Percentiles rank a stretch among this genome's conserved stretches.
Conservation (phyloP, 192 early-diverging fungal species). For the Diversispora epigaea region DNA sequence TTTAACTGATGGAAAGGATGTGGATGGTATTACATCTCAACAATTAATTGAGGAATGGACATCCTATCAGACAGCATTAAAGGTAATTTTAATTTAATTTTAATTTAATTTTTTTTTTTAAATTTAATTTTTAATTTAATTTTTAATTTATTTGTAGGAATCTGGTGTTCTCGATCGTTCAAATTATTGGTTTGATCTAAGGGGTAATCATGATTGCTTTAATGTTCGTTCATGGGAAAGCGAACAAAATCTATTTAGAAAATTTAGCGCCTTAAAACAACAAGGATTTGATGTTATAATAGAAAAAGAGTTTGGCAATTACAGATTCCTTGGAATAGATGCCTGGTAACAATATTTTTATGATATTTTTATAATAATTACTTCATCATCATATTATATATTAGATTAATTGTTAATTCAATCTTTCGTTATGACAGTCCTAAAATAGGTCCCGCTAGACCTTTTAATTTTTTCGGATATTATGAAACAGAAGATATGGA, state of each 20-base stretch:
- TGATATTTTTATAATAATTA: neutral
- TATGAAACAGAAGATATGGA: slow-evolving; percentile 75
- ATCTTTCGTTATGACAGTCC: slow-evolving; percentile 43
- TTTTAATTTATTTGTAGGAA: neutral
- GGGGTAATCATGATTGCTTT: slow-evolving; percentile 97
- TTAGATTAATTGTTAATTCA: neutral
- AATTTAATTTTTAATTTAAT: neutral
- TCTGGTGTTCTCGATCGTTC: slow-evolving; percentile 27
- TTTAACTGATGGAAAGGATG: slow-evolving; percentile 84
- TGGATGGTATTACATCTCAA: slow-evolving; percentile 58
- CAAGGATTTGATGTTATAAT: slow-evolving; percentile 60
- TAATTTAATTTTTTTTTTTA: slow-evolving; percentile 43
- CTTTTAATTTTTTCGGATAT: slow-evolving; percentile 91
- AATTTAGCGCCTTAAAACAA: slow-evolving; percentile 51
- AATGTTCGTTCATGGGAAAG: slow-evolving; percentile 65
- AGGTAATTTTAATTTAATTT: slow-evolving; percentile 47
- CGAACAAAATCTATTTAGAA: slow-evolving; percentile 60
- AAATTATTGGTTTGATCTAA: slow-evolving; percentile 77
- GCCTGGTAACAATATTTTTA: slow-evolving; percentile 54
- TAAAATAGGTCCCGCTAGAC: slow-evolving; percentile 67
- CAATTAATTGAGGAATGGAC: slow-evolving; percentile 85
- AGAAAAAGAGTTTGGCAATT: slow-evolving; percentile 69
- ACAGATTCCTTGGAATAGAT: slow-evolving; percentile 82
- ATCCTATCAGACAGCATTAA: slow-evolving; percentile 65
- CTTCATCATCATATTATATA: neutral